Conservation (phyloP, 2,329 filamentous ascomycete species). For the Pseudocercospora musae region DNA sequence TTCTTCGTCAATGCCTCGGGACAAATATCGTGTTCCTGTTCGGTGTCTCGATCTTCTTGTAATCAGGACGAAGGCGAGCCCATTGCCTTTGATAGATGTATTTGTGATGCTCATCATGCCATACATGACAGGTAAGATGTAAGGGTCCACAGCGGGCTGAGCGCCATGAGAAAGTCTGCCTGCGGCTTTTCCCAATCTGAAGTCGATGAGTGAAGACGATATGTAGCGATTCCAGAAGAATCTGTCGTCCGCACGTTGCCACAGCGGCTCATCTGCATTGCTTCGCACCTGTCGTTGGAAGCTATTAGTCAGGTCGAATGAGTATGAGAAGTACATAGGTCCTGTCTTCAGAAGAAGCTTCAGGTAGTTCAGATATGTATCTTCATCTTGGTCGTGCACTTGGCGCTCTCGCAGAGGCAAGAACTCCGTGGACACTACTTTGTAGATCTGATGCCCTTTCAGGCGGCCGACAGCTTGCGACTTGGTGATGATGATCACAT, state of each 20-base stretch:
- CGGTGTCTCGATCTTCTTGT: conserved; percentile 84
- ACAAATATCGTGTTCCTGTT: conserved; percentile 91
- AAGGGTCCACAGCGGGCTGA: conserved; percentile 79
- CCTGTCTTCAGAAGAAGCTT: conserved; percentile 77
- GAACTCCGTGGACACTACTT: conserved; percentile 85
- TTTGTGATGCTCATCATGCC: conserved; percentile 91
- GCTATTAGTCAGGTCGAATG: conserved; percentile 91
- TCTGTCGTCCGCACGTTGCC: conserved; percentile 89
- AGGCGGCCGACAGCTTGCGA: conserved; percentile 84
- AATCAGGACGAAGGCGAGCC: conserved; percentile 81
- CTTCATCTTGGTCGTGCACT: conserved; percentile 89
- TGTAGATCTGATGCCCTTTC: conserved; percentile 96
- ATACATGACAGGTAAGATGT: conserved; percentile 91
- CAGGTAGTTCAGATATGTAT: conserved; percentile 79
- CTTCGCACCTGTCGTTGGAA: conserved; percentile 88
- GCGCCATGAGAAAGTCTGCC: conserved; percentile 63
- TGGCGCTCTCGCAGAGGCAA: conserved; percentile 88
- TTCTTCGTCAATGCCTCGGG: conserved; percentile 85
- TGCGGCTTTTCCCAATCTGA: conserved; percentile 61
- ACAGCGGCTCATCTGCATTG: conserved; percentile 70
- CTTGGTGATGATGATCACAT: conserved; percentile 95
- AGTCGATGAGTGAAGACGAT: conserved; percentile 86
- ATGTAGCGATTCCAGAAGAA: conserved; percentile 99
- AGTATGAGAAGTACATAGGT: conserved; percentile 98
- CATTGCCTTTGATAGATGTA: conserved; percentile 78